Base-by-base conservation (phyloP, 2,329 filamentous ascomycete genomes). In the Arthrobotrys musiformis region DNA sequence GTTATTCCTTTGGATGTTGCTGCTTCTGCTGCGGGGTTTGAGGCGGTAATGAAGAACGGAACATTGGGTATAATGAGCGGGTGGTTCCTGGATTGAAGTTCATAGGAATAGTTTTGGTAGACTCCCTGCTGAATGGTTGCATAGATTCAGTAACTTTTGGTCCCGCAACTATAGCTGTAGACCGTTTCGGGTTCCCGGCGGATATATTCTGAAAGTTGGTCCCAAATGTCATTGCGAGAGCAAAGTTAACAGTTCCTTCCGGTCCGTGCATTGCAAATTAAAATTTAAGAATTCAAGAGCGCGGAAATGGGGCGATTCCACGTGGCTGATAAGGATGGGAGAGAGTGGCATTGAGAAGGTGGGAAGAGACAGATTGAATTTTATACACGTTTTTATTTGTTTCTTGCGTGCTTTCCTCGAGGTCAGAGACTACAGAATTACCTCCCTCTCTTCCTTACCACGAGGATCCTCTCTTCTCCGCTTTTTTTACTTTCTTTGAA, bases 191-290 rank as follows among this genome's bases (percentile, higher is more conserved):
- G 11, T 35, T 48, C 37, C 33, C 48, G 19, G 28, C 35, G 3
- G 73, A 56, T 9, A 61, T 62, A 8, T 40, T 54, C 50, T 40
- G 60, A 48, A 77, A 77, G 13, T 30, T 42, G 6, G 73, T 77
- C 26, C 73, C 73, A 50, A 70, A 77, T n/a, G 66, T 70, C 24
- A 70, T 56, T 13, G 73, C 46, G 5, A 77, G 60, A 24, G 73
- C 73, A 62, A 77, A 77, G 33, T 67, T 22, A 15, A 77, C 15
- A 5, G 60, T 77, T 44, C 73, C 73, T 40, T 77, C 73, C 1
- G 66, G 15, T 3, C 56, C 72, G 7, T 40, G 60, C 66, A 70
- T 77, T 62, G 48, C 60, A 40, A 17, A 35, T 6, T n/a, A 7
- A 33, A 8, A 35, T 15, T 5, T 5, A 50, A 5, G 15, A 52